Evolutionary conservation across 305 asterid species (phyloP).

Genomic region (Plantago coronopus): DNA sequence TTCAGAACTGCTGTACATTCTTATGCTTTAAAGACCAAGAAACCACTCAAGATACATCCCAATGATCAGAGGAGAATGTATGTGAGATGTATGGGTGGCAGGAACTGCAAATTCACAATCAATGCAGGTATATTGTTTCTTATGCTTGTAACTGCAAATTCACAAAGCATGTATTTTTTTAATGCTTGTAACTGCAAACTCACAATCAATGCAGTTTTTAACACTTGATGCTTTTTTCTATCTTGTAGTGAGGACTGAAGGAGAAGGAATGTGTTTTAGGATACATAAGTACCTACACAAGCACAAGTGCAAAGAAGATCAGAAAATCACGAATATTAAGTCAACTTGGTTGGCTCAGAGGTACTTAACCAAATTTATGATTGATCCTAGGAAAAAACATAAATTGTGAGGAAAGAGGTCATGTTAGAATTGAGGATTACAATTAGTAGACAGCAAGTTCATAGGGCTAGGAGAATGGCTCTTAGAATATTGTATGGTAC

Average conservation of each 20-base stretch:
- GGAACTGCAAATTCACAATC: too few relatives aligned
- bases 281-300: background rate
- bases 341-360: background rate
- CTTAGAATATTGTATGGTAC: background rate
- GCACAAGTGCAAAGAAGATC: background rate
- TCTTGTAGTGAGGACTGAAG: too few relatives aligned
- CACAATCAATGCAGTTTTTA: too few relatives aligned
- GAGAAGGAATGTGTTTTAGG: background rate
- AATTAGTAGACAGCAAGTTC: background rate
- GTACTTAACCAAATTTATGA: background rate
- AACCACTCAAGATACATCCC: background rate
- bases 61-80: background rate
- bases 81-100: background rate
- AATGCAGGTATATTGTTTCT: too few relatives aligned
- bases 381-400: background rate
- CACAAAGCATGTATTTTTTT: too few relatives aligned
- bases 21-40: background rate
- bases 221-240: too few relatives aligned
- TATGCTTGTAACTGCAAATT: too few relatives aligned
- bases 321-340: background rate
- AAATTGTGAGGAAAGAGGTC: background rate
- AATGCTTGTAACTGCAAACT: too few relatives aligned
- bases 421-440: background rate
- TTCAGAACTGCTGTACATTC: background rate
- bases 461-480: background rate